Percentiles rank a stretch among this genome's conserved stretches.
Evolutionary conservation across 208 protist genomes (phyloP).

Genomic region (Crithidia expoeki): DNA sequence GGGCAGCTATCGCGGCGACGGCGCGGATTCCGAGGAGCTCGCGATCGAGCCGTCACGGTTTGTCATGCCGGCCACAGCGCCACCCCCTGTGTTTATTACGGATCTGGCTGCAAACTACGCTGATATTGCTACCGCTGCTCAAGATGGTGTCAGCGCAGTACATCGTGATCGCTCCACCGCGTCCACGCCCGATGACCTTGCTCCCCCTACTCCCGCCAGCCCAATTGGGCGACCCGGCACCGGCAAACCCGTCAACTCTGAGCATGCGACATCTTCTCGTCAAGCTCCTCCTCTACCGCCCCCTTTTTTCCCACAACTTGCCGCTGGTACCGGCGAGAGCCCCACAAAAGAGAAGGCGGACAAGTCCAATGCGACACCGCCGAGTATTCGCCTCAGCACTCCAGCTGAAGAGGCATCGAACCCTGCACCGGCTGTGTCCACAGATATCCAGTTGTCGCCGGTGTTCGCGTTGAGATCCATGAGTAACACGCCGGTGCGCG

Average conservation of each 20-base stretch:
- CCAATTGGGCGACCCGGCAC: constrained; percentile 11
- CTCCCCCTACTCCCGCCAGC: neutral
- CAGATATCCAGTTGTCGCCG: neutral
- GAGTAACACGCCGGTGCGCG: constrained; percentile 11
- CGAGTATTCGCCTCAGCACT: neutral
- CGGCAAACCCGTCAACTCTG: neutral
- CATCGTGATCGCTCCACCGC: neutral
- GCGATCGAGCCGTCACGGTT: constrained; percentile 17
- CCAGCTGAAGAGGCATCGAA: no score
- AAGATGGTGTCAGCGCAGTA: neutral
- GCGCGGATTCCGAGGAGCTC: constrained; percentile 21
- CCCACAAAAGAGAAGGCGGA: neutral
- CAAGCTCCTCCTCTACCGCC: neutral
- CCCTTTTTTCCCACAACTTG: neutral
- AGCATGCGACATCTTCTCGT: neutral
- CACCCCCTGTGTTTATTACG: constrained; percentile 4
- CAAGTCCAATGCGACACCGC: neutral
- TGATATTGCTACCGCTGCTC: neutral
- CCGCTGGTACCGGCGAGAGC: neutral
- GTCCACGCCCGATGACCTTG: neutral
- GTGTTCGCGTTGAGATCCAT: neutral
- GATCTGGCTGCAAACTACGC: neutral
- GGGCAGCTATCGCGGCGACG: constrained; percentile 12
- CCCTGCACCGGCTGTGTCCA: neutral
- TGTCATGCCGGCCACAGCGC: constrained; percentile 11